Conservation (phyloP, 192 early-diverging fungal species). For the Entomortierella beljakovae region DNA sequence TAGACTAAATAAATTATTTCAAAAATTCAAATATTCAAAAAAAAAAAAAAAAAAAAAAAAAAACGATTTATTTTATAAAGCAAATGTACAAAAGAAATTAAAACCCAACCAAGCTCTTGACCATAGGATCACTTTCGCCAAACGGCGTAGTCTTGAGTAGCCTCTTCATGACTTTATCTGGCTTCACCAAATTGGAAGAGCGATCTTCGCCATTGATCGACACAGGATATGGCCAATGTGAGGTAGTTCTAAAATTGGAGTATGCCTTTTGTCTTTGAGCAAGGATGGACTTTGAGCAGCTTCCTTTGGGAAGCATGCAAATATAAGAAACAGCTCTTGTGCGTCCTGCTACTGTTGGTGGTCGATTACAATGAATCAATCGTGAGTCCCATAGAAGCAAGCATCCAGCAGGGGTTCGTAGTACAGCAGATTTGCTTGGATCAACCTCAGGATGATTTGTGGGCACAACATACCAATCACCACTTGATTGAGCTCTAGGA, state of each 20-base stretch:
- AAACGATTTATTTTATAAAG: too few relatives aligned
- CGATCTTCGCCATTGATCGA: constrained; percentile 12
- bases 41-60: too few relatives aligned
- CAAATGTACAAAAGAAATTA: too few relatives aligned
- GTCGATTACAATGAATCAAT: constrained; percentile 35
- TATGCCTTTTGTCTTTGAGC: constrained; percentile 13
- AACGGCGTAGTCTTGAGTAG: constrained; percentile 3
- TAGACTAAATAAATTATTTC: too few relatives aligned
- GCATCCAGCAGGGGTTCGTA: constrained; percentile 27
- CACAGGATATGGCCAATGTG: constrained; percentile 31
- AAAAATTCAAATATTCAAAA: too few relatives aligned
- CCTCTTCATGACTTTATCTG: constrained; percentile 11
- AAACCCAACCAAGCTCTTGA: constrained; percentile 24
- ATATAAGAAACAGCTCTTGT: constrained; percentile 27
- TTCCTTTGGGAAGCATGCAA: constrained; percentile 29
- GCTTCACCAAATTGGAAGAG: constrained; percentile 1
- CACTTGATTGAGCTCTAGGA: constrained; percentile 4
- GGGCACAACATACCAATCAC: constrained; percentile 8
- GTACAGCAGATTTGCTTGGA: constrained; percentile 12
- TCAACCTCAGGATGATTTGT: constrained; percentile 5
- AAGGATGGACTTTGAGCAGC: neutral
- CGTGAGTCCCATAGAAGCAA: constrained; percentile 34
- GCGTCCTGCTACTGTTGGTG: constrained; percentile 12
- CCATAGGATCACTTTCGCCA: constrained; percentile 16
- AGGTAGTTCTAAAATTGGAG: constrained; percentile 12